Base-by-base conservation (phyloP, 208 protist species). In the Trypanosoma rangeli region DNA sequence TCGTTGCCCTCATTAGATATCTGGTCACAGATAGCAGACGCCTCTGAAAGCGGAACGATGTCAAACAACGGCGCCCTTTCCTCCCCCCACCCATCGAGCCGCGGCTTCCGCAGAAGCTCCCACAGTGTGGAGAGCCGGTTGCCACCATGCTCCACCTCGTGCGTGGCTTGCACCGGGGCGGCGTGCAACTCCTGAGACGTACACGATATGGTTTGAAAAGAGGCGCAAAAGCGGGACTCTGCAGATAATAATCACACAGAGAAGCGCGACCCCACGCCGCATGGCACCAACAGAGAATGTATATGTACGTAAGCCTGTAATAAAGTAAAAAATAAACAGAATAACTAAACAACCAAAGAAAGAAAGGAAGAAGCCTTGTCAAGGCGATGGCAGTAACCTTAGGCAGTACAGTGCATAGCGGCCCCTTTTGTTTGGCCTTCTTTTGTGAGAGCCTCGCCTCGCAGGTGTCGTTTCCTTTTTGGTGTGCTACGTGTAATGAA, bases 1-100 rank as follows among this genome's bases (percentile, higher is more conserved):
- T 79, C 69, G 24, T 73, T 54, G 71, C 82, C 74, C 20, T 74
- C 24, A 18, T 73, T 68, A 4, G 3, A 13, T 15, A 54, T 54
- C 12, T 54, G 16, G 5, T 54, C 49, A 15, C n/a, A 28, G 12
- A 54, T 54, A 13, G 16, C 49, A 4, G 4, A 4, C 49, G n/a
- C 49, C 49, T 28, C 7, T 20, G 3, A 7, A 13, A 54, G 49
- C 7, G 49, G 49, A 7, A 54, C 9, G 49, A 13, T 54, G 3
- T 13, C 12, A 15, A 54, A 54, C 5, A 15, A 26, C 5, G 22
- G 16, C 49, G 5, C 49, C 49, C 49, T 26, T 15, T 3, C 22
- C 49, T 3, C n/a, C 16, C 5, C 5, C 49, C 22, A 22, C 22
- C 49, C 49, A 20, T 15, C 12, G 7, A 28, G 5, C n/a, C 12